Evolutionary conservation across 2,329 filamentous ascomycete genomes (phyloP), one percentile per base, ranked within the genome.

Genomic region (Scytalidium sp.): DNA sequence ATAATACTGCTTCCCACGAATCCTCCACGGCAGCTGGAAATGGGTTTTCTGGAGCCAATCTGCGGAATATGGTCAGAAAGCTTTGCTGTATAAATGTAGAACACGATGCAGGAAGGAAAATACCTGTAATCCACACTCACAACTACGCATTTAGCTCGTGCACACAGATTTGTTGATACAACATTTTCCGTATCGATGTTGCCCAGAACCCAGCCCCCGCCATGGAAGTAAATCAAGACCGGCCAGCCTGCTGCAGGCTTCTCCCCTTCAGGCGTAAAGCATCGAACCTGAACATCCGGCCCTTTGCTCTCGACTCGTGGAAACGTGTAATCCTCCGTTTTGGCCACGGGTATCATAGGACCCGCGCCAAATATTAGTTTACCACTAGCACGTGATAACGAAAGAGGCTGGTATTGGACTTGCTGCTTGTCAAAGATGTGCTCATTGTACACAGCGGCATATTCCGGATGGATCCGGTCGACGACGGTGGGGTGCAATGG

Each of bases 1-100:
- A 81, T 20, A 77, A 68, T 2, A 80, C 67, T 5, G 70, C 70
- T 56, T 79, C 75, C 75, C 76, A 80, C 49, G 71, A 68, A 60
- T 82, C 78, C n/a, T 80, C 70, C 2, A 80, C 74, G 0, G 78
- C 77, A 0, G 76, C 75, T 0, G 79, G 79, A 56, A 71, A 81
- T 3, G 73, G 75, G 49, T 78, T 55, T 49, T 81, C 78, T 0
- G 79, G 78, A 0, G 78, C 78, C 6, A 80, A 71, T 29, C 78
- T 74, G 15, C 4, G 19, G n/a, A 29, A 36, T 45, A n/a, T 11
- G 41, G 22, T 43, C 22, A 43, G 41, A 36, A 36, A 36, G 29
- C 10, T 36, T 36, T 36, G 10, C 29, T 36, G 29, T 10, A 10
- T 41, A 8, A 5, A 1, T 13, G 17, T 10, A 20, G 15, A 5